Percentiles rank a stretch among this genome's conserved stretches.
These are phyloP conservation scores for Populus simonii DNA, from an alignment of 345 rosid genomes.

Conservation along the genomic window DNA sequence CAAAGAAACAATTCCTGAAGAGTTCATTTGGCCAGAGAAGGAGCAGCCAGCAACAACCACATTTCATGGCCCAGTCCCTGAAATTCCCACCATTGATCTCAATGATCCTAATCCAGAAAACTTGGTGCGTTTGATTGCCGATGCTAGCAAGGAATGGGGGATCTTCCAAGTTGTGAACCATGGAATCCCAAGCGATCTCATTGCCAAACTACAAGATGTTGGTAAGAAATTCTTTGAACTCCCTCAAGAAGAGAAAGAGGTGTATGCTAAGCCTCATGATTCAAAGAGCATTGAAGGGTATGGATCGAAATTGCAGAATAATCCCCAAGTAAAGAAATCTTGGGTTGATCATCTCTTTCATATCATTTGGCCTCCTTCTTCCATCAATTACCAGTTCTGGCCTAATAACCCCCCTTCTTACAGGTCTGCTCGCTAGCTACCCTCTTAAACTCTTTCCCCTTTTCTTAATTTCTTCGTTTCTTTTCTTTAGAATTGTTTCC, in stretches of 20 bases:
- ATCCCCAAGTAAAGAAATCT: constrained; percentile 49
- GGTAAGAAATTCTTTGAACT: background rate
- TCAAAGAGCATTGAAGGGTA: constrained; percentile 35
- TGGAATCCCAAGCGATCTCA: background rate
- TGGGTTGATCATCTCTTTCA: constrained; percentile 92
- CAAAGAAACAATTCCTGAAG: background rate
- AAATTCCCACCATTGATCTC: background rate
- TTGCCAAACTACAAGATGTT: background rate
- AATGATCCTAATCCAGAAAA: background rate
- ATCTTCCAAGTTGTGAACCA: background rate
- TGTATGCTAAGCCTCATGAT: background rate
- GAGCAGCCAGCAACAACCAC: background rate
- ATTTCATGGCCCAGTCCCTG: background rate
- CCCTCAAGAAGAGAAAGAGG: background rate
- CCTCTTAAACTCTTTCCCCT: too few relatives aligned
- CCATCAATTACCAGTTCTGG: constrained; percentile 63
- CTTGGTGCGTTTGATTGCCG: background rate
- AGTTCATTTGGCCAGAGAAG: background rate
- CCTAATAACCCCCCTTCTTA: constrained; percentile 68
- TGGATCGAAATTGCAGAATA: constrained; percentile 56
- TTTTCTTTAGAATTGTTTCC: too few relatives aligned
- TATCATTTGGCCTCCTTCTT: constrained; percentile 66
- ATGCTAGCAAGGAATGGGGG: background rate
- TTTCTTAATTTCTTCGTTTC: too few relatives aligned
- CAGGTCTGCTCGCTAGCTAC: constrained; percentile 35